Conservation (phyloP, 257 asterid genomes). For the Dorcoceras hygrometricum region DNA sequence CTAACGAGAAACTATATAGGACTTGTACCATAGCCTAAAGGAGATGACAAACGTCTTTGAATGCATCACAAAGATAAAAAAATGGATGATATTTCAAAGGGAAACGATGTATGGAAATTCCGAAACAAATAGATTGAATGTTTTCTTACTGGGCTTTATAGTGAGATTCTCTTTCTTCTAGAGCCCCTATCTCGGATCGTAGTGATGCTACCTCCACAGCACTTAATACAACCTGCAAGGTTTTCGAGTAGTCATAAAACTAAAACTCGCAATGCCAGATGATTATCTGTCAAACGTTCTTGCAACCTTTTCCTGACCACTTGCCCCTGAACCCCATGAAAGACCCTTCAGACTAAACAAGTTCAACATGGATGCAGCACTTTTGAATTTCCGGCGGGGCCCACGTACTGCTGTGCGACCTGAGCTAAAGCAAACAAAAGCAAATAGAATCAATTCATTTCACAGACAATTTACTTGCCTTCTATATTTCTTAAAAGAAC, state of each 20-base stretch:
- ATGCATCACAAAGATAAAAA: neutral
- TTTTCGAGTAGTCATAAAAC: conserved; percentile 15
- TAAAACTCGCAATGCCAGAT: conserved; percentile 18
- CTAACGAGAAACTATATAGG: neutral
- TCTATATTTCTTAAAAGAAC: conserved; percentile 12
- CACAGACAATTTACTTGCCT: conserved; percentile 17
- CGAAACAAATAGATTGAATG: conserved; percentile 17
- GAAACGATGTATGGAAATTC: conserved; percentile 4
- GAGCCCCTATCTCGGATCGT: conserved; percentile 74
- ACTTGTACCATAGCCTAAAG: neutral
- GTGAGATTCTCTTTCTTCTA: conserved; percentile 90
- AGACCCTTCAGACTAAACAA: conserved; percentile 67
- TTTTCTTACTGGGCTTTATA: conserved; percentile 78
- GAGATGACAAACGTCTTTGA: neutral
- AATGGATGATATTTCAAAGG: neutral
- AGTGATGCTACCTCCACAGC: conserved; percentile 91
- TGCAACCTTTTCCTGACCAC: conserved; percentile 75
- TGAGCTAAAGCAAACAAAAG: conserved; percentile 41
- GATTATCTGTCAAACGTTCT: conserved; percentile 2
- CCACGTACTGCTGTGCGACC: conserved; percentile 43
- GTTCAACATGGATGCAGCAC: conserved; percentile 67
- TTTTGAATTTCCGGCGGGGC: conserved; percentile 44
- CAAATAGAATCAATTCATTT: conserved; percentile 20
- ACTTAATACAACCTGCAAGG: conserved; percentile 66
- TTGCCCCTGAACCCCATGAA: conserved; percentile 65